Percentiles rank a stretch among this genome's conserved stretches.
phyloP scores from a whole-genome alignment of 2,329 filamentous ascomycete species.

The Colletotrichum gloeosporioides region DNA sequence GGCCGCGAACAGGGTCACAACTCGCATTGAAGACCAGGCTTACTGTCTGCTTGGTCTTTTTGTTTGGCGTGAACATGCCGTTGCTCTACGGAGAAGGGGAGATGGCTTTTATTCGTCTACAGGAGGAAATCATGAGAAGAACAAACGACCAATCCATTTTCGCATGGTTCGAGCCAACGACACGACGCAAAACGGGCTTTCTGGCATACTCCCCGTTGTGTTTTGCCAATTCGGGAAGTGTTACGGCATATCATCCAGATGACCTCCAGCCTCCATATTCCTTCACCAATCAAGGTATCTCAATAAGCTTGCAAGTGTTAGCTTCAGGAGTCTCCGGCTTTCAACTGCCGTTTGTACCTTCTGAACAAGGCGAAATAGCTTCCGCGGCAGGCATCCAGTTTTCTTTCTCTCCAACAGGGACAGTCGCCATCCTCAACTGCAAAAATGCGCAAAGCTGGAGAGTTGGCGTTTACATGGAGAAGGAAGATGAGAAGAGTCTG shows the following conservation, averaged over 20 bases:
- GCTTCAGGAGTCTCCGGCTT: rapidly evolving
- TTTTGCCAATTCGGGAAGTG: not conserved
- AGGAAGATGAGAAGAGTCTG: not conserved
- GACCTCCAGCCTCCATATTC: not conserved
- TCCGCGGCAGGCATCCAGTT: not conserved
- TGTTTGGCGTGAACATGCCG: constrained; percentile 6
- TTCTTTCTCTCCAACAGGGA: not conserved
- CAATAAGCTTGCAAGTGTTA: not conserved
- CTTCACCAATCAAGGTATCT: not conserved
- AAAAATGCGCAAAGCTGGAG: not conserved
- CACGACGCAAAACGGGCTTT: not conserved
- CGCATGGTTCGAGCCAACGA: not conserved
- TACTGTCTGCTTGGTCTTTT: not conserved
- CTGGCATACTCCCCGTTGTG: rapidly evolving
- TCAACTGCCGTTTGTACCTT: not conserved
- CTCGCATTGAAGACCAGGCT: not conserved
- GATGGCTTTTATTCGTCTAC: not conserved
- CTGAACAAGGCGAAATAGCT: not conserved
- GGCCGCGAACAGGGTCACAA: not conserved
- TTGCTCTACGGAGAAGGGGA: not conserved
- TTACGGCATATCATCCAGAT: rapidly evolving
- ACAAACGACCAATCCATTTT: not conserved
- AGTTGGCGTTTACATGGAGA: not conserved
- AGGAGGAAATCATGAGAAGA: not conserved
- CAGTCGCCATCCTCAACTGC: not conserved